Conservation (phyloP, 2,329 filamentous ascomycete genomes). For the Penicillium sp. region DNA sequence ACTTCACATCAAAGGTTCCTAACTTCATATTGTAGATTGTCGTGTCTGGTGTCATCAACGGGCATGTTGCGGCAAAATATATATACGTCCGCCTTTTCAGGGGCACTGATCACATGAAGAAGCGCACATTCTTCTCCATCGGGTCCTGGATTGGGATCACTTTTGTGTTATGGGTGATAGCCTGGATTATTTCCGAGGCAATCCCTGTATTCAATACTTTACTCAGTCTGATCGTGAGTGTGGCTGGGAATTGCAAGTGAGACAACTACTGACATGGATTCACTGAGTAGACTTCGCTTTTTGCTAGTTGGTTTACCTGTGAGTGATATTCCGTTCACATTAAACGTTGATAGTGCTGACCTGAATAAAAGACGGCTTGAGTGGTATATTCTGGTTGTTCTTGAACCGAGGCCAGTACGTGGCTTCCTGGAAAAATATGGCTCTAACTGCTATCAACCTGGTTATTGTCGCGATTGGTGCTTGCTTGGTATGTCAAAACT, state of each 20-base stretch:
- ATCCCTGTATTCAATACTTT: slow-evolving; percentile 68
- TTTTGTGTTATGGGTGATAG: slow-evolving; percentile 55
- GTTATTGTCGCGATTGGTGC: slow-evolving; percentile 13
- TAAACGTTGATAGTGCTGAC: not conserved
- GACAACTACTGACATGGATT: slow-evolving; percentile 14
- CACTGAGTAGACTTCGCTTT: slow-evolving; percentile 49
- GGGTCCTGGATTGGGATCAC: slow-evolving; percentile 60
- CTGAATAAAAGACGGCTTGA: slow-evolving; percentile 7
- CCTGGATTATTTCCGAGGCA: slow-evolving; percentile 66
- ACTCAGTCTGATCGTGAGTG: slow-evolving; percentile 55
- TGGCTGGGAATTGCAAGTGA: not conserved
- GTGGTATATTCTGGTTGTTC: slow-evolving; percentile 19
- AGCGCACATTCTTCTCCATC: slow-evolving; percentile 50
- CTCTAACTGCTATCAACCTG: slow-evolving; percentile 9
- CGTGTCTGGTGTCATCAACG: slow-evolving; percentile 67
- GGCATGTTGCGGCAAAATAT: slow-evolving; percentile 64
- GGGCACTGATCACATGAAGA: slow-evolving; percentile 54
- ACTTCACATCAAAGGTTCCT: not conserved
- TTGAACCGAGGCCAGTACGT: slow-evolving; percentile 13
- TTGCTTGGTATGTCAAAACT: slow-evolving; percentile 9
- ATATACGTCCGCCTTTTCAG: slow-evolving; percentile 65
- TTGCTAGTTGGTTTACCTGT: slow-evolving; percentile 65
- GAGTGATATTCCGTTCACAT: not conserved
- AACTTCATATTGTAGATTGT: slow-evolving; percentile 49
- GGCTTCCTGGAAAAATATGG: slow-evolving; percentile 10